A percentile compares a stretch with the other conserved stretches of the same genome.
These are phyloP conservation scores for Phialemoniopsis sp. DNA, from an alignment of 2,329 filamentous ascomycete genomes.

Conservation along the genomic window DNA sequence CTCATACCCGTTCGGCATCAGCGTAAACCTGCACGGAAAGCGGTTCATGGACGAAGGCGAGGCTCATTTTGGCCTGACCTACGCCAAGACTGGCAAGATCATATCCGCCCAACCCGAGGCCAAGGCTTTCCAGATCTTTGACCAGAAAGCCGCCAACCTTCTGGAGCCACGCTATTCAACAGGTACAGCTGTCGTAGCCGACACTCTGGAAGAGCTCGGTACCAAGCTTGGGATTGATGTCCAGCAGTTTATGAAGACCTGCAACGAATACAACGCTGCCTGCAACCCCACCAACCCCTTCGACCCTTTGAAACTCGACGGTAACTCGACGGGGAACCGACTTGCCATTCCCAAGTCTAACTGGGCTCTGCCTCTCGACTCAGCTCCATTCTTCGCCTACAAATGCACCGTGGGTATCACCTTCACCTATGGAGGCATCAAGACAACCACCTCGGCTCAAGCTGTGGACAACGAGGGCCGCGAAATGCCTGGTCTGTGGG, in stretches of 20 bases:
- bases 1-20: slow-evolving; percentile 63
- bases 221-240: slow-evolving; percentile 40
- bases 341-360: slow-evolving; percentile 57
- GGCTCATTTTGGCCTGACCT: slow-evolving; percentile 64
- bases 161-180: slow-evolving; percentile 58
- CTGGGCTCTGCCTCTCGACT: slow-evolving; percentile 57
- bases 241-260: slow-evolving; percentile 48
- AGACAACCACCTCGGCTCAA: too few species aligned
- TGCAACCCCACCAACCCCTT: slow-evolving; percentile 41
- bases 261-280: slow-evolving; percentile 54
- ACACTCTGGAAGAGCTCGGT: slow-evolving; percentile 51
- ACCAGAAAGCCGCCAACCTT: slow-evolving; percentile 48
- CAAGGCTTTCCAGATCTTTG: slow-evolving; percentile 63
- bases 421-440: slow-evolving; percentile 65
- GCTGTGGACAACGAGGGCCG: slow-evolving; percentile 43
- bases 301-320: slow-evolving; percentile 58
- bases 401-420: slow-evolving; percentile 63
- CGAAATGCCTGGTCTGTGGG: slow-evolving; percentile 52
- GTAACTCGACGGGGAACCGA: slow-evolving; percentile 54
- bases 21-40: slow-evolving; percentile 54
- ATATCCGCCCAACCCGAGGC: slow-evolving; percentile 56
- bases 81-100: slow-evolving; percentile 59
- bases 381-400: slow-evolving; percentile 57
- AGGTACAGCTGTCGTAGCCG: slow-evolving; percentile 49
- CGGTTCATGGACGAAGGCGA: slow-evolving; percentile 65